Percentiles rank a stretch among this genome's conserved stretches.
Conservation (phyloP, 2,329 filamentous ascomycete species). For the Microsporum audouinii region DNA sequence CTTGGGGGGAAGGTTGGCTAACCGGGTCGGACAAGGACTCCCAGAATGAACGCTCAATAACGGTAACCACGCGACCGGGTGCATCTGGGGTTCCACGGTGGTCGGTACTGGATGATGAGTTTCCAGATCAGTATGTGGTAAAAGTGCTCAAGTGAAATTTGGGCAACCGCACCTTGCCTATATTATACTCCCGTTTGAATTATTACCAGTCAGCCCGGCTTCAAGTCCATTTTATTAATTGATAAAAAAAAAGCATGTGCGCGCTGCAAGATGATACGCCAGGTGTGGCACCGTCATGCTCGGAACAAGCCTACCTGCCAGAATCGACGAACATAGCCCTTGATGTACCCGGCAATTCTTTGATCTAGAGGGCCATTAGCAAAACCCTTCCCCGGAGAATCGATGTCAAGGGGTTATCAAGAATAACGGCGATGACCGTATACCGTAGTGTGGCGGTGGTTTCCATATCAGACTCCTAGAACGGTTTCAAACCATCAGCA, state of each 20-base stretch:
- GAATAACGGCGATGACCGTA: constrained; percentile 10
- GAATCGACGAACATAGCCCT: constrained; percentile 86
- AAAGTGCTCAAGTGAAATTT: background rate
- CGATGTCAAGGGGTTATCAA: background rate
- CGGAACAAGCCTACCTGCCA: constrained; percentile 66
- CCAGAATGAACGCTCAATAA: constrained; percentile 80
- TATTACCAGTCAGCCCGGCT: background rate
- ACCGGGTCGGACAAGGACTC: constrained; percentile 36
- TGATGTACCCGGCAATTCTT: constrained; percentile 78
- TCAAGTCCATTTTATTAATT: background rate
- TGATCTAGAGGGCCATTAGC: constrained; percentile 47
- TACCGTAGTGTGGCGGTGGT: constrained; percentile 90
- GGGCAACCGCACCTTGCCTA: constrained; percentile 8
- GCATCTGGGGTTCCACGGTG: constrained; percentile 81
- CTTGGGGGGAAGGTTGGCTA: background rate
- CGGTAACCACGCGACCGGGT: constrained; percentile 83
- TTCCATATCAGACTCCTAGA: constrained; percentile 92
- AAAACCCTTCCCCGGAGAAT: background rate
- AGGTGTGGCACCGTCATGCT: background rate
- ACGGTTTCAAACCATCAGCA: background rate
- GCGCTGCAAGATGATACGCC: background rate
- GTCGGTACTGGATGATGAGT: constrained; percentile 55
- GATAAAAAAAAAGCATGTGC: background rate
- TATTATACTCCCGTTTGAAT: background rate
- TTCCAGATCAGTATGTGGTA: constrained; percentile 1